Base-by-base conservation (phyloP, 768 basidiomycete species). In the Naganishia vishniacii region DNA sequence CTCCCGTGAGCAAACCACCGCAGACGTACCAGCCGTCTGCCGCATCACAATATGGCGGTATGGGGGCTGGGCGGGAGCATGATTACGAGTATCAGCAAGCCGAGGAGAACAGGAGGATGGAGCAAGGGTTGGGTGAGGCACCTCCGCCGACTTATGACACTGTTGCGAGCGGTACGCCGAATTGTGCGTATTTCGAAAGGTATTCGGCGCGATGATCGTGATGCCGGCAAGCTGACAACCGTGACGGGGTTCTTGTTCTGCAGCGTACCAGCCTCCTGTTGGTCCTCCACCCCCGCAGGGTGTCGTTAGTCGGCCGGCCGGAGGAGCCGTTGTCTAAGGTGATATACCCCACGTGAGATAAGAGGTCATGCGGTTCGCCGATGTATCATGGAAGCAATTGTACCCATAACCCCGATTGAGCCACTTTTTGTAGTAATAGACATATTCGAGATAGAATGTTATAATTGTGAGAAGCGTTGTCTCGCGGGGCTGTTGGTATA, bases 31-130 rank as follows among this genome's bases (percentile, higher is more conserved):
- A 74, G 48, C 75, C 75, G 2, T 67, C 65, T 13, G 68, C 69
- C 68, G 72, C 73, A 4, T 69, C 69, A 4, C 61, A 67, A 23
- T 74, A 74, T 44, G 63, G 67, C 32, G 29, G 28, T 25, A 28
- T 51, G n/a, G 61, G 44, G 20, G 66, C 64, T 15, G 72, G 72
- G n/a, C n/a, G n/a, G 61, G 71, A 77, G 62, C 68, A 70, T 31
- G 75, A 76, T 37, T 77, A 73, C 67, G 72, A 72, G 49, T 75
- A 72, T 67, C 71, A 71, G 60, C 71, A 72, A 61, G 72, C 71
- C 2, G 69, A 71, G 63, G 72, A 75, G 48, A 65, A 69, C n/a
- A 70, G 68, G 41, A 46, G 69, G 40, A 45, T 72, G 26, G 72
- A 77, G 68, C 60, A 65, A 45, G 69, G 69, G 37, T 59, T 53